These are phyloP conservation scores for Rhodotorula sp. DNA, from an alignment of 1,284 basidiomycete species.

Conservation along the genomic window DNA sequence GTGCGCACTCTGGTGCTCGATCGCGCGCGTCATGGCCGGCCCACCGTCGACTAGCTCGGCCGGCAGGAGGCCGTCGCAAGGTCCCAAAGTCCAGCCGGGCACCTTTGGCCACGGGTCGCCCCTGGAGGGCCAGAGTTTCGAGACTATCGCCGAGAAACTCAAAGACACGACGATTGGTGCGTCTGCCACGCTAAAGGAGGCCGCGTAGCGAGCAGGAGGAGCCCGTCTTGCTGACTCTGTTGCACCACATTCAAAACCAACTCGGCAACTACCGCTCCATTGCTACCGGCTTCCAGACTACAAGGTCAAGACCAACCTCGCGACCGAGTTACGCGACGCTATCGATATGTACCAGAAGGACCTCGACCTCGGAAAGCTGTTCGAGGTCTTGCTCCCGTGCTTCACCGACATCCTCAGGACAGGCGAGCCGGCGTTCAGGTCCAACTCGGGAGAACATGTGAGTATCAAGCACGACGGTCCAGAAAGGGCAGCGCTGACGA, in stretches of 20 bases:
- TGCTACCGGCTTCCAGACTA: slow-evolving; percentile 21
- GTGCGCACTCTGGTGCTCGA: too few species aligned
- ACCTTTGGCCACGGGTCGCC: slow-evolving; percentile 24
- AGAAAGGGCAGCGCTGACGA: background rate
- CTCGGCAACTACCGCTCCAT: background rate
- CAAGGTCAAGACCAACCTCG: slow-evolving; percentile 60
- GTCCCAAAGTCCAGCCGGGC: slow-evolving; percentile 5
- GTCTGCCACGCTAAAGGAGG: background rate
- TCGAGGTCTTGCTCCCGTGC: slow-evolving; percentile 64
- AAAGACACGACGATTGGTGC: slow-evolving; percentile 10
- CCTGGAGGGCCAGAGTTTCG: slow-evolving; percentile 28
- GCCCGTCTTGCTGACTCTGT: background rate
- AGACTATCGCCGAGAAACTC: slow-evolving; percentile 29
- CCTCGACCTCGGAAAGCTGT: slow-evolving; percentile 68
- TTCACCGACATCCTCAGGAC: slow-evolving; percentile 74
- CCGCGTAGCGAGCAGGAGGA: background rate
- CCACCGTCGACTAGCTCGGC: slow-evolving; percentile 24
- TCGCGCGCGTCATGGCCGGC: slow-evolving; percentile 18
- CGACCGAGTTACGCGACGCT: slow-evolving; percentile 79
- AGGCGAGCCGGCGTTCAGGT: slow-evolving; percentile 71
- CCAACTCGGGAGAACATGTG: slow-evolving; percentile 71
- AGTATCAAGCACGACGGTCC: slow-evolving; percentile 24
- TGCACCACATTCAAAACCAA: background rate
- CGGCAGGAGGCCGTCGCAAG: slow-evolving; percentile 10
- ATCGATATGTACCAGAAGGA: slow-evolving; percentile 75